Conservation (phyloP, 805 yeast genomes). For the Pichia gijzeniarum region DNA sequence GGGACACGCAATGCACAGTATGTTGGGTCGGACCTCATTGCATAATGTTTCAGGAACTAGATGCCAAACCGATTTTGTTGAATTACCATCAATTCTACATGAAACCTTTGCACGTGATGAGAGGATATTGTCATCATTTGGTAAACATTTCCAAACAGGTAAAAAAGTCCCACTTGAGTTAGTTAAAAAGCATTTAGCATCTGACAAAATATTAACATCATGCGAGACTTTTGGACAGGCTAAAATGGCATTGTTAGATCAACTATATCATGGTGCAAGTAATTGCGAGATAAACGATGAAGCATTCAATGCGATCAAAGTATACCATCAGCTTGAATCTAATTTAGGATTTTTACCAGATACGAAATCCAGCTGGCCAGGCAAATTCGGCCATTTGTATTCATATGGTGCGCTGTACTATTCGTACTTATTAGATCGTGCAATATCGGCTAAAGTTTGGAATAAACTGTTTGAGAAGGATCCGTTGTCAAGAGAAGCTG, state of each 20-base stretch:
- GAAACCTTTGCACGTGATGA: constrained; percentile 85
- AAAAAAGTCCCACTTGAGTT: constrained; percentile 47
- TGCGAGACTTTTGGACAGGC: constrained; percentile 83
- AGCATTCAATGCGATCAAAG: constrained; percentile 48
- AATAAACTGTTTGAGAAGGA: constrained; percentile 58
- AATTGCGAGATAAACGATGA: constrained; percentile 27
- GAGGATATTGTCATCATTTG: constrained; percentile 65
- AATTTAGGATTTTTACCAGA: constrained; percentile 60
- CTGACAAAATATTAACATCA: constrained; percentile 47
- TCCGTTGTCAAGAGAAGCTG: constrained; percentile 69
- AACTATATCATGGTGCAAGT: constrained; percentile 54
- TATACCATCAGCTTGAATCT: constrained; percentile 63
- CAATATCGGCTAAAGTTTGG: constrained; percentile 87
- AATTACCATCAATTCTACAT: constrained; percentile 93
- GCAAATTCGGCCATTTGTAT: constrained; percentile 86
- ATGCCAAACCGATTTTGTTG: constrained; percentile 95
- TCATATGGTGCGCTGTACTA: constrained; percentile 94
- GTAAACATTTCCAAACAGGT: constrained; percentile 64
- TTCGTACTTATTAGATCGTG: constrained; percentile 85
- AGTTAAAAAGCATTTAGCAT: constrained; percentile 39
- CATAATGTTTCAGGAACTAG: constrained; percentile 95
- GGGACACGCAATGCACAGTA: constrained; percentile 99
- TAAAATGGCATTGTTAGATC: constrained; percentile 86
- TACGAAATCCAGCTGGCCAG: constrained; percentile 78
- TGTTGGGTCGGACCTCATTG: constrained; percentile 84